Evolutionary conservation across 352 stramenopile genomes (phyloP).

Genomic region (Globisporangium middletonii): DNA sequence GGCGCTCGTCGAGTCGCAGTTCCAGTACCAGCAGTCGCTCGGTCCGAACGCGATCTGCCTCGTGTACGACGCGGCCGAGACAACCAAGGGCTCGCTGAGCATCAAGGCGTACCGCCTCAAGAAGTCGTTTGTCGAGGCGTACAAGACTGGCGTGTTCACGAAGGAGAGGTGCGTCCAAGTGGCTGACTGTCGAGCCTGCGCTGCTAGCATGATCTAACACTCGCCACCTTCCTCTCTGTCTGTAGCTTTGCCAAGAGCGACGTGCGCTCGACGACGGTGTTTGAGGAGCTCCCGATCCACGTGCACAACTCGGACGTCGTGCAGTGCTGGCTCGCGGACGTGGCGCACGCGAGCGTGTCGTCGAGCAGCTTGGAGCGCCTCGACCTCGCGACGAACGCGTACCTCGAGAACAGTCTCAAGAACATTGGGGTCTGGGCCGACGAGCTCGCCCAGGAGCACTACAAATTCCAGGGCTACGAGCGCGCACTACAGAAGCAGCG

Average conservation of each 20-base stretch:
- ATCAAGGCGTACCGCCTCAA: constrained; percentile 96
- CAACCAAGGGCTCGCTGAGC: constrained; percentile 89
- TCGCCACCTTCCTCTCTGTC: background rate
- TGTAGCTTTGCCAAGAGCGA: constrained; percentile 71
- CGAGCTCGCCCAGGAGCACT: constrained; percentile 95
- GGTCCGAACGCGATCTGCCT: constrained; percentile 97
- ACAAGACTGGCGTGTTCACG: constrained; percentile 79
- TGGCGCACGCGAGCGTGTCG: constrained; percentile 58
- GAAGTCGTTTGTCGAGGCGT: constrained; percentile 90
- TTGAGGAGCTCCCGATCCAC: constrained; percentile 95
- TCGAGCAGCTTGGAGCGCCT: constrained; percentile 92
- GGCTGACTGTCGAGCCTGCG: no score
- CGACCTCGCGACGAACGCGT: constrained; percentile 94
- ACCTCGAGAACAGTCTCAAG: constrained; percentile 97
- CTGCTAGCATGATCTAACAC: background rate
- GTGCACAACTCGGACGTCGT: constrained; percentile 95
- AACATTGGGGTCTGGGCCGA: constrained; percentile 97
- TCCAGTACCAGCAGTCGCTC: constrained; percentile 96
- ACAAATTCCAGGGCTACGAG: constrained; percentile 90
- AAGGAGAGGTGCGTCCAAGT: constrained; percentile 43
- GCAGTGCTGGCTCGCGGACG: constrained; percentile 91
- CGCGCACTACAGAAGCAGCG: constrained; percentile 84
- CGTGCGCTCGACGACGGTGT: constrained; percentile 85
- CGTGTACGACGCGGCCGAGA: constrained; percentile 97
- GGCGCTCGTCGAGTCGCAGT: constrained; percentile 94